Evolutionary conservation across 1,284 basidiomycete genomes (phyloP).

Genomic region (Trametes pubescens): DNA sequence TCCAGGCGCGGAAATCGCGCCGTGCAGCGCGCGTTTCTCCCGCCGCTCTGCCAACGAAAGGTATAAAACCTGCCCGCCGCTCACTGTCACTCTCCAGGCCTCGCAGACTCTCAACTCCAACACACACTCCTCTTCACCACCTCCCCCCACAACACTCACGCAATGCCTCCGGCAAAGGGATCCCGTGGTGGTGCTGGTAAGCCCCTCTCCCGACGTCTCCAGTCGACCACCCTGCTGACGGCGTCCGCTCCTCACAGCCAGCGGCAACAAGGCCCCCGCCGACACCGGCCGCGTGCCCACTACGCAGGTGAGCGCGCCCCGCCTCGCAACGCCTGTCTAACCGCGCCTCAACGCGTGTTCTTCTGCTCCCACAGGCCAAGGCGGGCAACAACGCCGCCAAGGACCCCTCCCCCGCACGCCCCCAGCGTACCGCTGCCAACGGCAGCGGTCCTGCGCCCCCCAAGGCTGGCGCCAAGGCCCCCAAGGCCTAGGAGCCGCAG

Average conservation of each 20-base stretch:
- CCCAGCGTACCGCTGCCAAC: conserved; percentile 40
- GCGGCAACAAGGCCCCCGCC: conserved; percentile 32
- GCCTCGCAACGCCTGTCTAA: neutral
- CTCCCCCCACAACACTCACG: conserved; percentile 15
- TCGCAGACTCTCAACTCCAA: conserved; percentile 16
- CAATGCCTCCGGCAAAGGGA: conserved; percentile 32
- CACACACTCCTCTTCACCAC: neutral
- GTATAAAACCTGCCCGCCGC: conserved; percentile 17
- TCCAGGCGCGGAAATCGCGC: neutral
- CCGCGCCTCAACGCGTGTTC: neutral
- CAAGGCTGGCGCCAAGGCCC: conserved; percentile 36
- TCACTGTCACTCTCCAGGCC: conserved; percentile 15
- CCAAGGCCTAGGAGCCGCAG: conserved; percentile 27
- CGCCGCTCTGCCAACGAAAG: neutral
- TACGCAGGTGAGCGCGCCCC: conserved; percentile 37
- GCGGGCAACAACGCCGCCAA: conserved; percentile 43
- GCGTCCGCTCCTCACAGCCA: conserved; percentile 7
- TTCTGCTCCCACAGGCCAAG: conserved; percentile 37
- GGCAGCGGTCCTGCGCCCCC: conserved; percentile 33
- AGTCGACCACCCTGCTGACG: neutral
- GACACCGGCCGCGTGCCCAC: conserved; percentile 45
- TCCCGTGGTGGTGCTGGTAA: conserved; percentile 31
- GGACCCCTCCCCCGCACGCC: conserved; percentile 42
- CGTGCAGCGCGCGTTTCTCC: neutral
- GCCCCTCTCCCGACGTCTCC: too few relatives aligned